These are phyloP conservation scores for Yarrowia keelungensis DNA, from an alignment of 805 yeast genomes.

Conservation along the genomic window DNA sequence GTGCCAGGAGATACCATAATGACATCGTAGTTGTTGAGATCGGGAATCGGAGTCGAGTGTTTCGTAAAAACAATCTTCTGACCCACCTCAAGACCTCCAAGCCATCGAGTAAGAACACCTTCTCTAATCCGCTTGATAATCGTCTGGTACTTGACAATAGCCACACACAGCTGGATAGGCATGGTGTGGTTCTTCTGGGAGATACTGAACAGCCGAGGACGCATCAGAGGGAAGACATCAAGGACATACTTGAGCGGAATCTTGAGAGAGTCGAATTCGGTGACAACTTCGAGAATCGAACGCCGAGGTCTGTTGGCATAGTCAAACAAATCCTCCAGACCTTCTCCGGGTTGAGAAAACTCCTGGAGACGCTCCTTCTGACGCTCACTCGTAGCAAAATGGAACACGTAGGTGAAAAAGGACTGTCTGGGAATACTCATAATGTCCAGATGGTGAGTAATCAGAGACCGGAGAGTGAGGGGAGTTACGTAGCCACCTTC, in stretches of 20 bases:
- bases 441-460: conserved; percentile 83
- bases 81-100: conserved; percentile 58
- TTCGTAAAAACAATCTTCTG: conserved; percentile 60
- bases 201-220: conserved; percentile 84
- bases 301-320: conserved; percentile 94
- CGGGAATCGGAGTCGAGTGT: conserved; percentile 53
- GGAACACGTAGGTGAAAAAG: conserved; percentile 76
- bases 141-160: conserved; percentile 86
- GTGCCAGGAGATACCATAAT: conserved; percentile 92
- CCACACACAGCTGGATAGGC: conserved; percentile 68
- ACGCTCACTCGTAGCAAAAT: conserved; percentile 74
- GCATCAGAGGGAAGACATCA: conserved; percentile 78
- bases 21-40: conserved; percentile 48
- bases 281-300: conserved; percentile 79
- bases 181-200: conserved; percentile 58
- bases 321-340: conserved; percentile 81
- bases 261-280: conserved; percentile 77
- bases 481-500: conserved; percentile 60
- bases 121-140: conserved; percentile 73
- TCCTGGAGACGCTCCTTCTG: conserved; percentile 80
- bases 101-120: conserved; percentile 85
- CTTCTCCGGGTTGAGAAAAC: conserved; percentile 69
- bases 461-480: conserved; percentile 71
- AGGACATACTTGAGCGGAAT: conserved; percentile 78
- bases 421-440: conserved; percentile 82